Base-by-base conservation (phyloP, 1,284 basidiomycete species). In the Ustilago sp. region DNA sequence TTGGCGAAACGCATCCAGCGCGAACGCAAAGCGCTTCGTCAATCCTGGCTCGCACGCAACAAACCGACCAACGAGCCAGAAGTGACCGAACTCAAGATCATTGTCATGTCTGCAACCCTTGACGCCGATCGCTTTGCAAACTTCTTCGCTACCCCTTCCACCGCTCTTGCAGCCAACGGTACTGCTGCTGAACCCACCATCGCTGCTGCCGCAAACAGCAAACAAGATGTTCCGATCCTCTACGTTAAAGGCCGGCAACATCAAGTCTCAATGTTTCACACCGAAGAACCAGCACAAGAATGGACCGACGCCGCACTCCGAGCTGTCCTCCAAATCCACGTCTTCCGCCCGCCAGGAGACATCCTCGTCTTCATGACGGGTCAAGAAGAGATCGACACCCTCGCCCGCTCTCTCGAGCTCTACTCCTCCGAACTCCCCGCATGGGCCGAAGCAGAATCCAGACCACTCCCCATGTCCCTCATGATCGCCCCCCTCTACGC, bases 61-160 rank as follows among this genome's bases (percentile, higher is more conserved):
- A 59, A 43, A 17, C 73, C 88, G 48, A 78, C 83, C 31, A 87
- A 83, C 78, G 83, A 81, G 67, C 72, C 78, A 65, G 80, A 73
- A 19, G 62, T 80, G 1, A 80, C 81, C 39, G 86, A 81, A 17
- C 89, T 99, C 73, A 98, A 96, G 86, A 90, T 99, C 58, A 90
- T 99, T 23, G 90, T 99, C 81, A 99, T 98, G 96, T 95, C 93
- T 87, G 96, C 96, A 2, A 99, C 96, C 2, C 89, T 99, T 19
- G 95, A 99, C 85, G 95, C 95, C 0, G 91, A 94, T 69, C 93
- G 93, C 73, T 99, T 99, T 86, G 93, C 93, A 86, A 89, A 89
- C 50, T 99, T 97, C 87, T 98, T 94, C 82, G 87, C 92, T n/a
- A 59, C 68, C 9, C 73, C 65, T 28, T 70, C 68, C 32, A 60